These are phyloP conservation scores for Pseudocercospora musae DNA, from an alignment of 2,329 filamentous ascomycete genomes.

Conservation along the genomic window DNA sequence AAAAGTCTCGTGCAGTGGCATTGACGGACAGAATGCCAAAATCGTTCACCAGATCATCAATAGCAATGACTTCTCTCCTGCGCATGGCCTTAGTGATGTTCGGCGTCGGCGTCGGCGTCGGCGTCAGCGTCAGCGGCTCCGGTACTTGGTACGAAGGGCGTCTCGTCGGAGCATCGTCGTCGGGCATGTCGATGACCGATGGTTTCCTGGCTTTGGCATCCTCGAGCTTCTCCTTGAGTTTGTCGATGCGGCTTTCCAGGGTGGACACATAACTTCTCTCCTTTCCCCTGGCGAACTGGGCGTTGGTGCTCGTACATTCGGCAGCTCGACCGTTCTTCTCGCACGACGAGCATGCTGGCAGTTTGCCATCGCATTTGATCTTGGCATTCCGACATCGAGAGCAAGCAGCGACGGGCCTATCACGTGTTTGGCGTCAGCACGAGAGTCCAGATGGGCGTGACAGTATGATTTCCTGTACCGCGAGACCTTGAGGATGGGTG, in stretches of 20 bases:
- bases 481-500: slow-evolving; percentile 68
- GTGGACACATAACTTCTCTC: slow-evolving; percentile 96
- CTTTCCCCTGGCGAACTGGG: slow-evolving; percentile 93
- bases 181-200: slow-evolving; percentile 64
- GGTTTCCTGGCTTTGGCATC: slow-evolving; percentile 67
- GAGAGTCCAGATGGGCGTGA: not conserved
- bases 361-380: slow-evolving; percentile 95
- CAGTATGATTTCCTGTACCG: slow-evolving; percentile 55
- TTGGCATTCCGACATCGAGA: slow-evolving; percentile 85
- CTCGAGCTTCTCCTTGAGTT: slow-evolving; percentile 71
- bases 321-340: slow-evolving; percentile 82
- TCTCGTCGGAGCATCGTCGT: slow-evolving; percentile 53
- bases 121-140: slow-evolving; percentile 31
- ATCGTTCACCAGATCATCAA: slow-evolving; percentile 88
- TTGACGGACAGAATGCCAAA: slow-evolving; percentile 95
- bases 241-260: slow-evolving; percentile 86
- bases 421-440: slow-evolving; percentile 8
- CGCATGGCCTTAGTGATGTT: slow-evolving; percentile 42
- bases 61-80: slow-evolving; percentile 72
- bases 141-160: slow-evolving; percentile 40
- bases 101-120: slow-evolving; percentile 30
- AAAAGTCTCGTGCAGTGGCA: slow-evolving; percentile 90
- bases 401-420: slow-evolving; percentile 53
- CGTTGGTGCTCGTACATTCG: slow-evolving; percentile 90
- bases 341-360: slow-evolving; percentile 92